Evolutionary conservation across 2,329 filamentous ascomycete genomes (phyloP).

Genomic region (Hypoxylon sp.): DNA sequence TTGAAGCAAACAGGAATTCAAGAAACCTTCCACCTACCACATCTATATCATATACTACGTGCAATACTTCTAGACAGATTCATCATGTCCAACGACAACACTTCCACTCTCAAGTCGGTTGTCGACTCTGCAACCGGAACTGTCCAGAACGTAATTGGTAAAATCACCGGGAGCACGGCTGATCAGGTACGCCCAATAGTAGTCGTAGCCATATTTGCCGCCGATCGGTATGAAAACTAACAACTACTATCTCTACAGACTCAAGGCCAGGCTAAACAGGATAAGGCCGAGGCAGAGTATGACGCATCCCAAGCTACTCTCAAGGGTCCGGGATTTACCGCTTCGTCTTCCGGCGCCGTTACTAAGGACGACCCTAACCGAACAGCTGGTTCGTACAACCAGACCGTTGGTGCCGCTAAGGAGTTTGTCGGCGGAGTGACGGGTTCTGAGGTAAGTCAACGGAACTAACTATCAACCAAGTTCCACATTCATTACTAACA

Average conservation of each 20-base stretch:
- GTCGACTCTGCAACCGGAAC: slow-evolving; percentile 80
- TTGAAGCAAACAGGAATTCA: neutral
- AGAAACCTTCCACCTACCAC: neutral
- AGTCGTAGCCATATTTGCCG: too few relatives aligned
- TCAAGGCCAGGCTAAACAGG: slow-evolving; percentile 75
- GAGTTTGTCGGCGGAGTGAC: slow-evolving; percentile 82
- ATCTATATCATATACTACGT: neutral
- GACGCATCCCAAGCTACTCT: slow-evolving; percentile 81
- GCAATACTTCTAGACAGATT: slow-evolving; percentile 46
- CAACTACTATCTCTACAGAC: slow-evolving; percentile 55
- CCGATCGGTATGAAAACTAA: slow-evolving; percentile 14
- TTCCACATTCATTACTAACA: slow-evolving; percentile 2
- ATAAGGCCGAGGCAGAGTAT: slow-evolving; percentile 76
- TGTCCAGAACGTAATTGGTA: slow-evolving; percentile 79
- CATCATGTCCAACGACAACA: slow-evolving; percentile 63
- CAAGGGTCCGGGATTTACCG: slow-evolving; percentile 80
- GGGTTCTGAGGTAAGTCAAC: slow-evolving; percentile 74
- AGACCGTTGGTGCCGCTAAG: slow-evolving; percentile 89
- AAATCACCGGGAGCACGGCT: slow-evolving; percentile 78
- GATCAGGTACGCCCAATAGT: slow-evolving; percentile 68
- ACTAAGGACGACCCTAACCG: slow-evolving; percentile 82
- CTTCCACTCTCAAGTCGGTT: slow-evolving; percentile 86
- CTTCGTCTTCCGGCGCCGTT: slow-evolving; percentile 78
- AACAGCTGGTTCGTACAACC: slow-evolving; percentile 82
- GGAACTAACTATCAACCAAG: neutral